Evolutionary conservation across 108 stramenopile genomes (phyloP).

Genomic region (Nitzschia sp.): DNA sequence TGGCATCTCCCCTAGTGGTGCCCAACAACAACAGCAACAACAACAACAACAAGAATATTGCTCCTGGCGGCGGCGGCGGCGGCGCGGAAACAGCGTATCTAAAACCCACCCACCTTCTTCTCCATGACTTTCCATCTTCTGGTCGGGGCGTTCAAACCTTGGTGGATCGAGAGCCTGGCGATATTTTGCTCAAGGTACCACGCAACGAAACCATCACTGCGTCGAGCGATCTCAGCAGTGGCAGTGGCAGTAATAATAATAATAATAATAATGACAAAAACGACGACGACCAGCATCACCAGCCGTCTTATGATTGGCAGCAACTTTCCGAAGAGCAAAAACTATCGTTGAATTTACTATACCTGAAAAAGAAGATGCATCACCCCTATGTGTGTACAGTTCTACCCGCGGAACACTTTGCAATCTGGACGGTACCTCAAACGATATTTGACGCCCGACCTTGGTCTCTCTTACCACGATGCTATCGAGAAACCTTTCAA

Average conservation of each 20-base stretch:
- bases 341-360: constrained; percentile 18
- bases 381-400: constrained; percentile 23
- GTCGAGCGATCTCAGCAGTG: background rate
- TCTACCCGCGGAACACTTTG: constrained; percentile 12
- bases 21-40: no score
- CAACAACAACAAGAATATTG: no score
- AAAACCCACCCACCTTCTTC: constrained; percentile 6
- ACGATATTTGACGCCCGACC: background rate
- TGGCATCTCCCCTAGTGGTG: no score
- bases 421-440: constrained; percentile 22
- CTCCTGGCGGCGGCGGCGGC: no score
- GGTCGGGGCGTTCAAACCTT: constrained; percentile 20
- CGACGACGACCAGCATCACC: no score
- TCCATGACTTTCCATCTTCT: constrained; percentile 6
- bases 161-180: constrained; percentile 26
- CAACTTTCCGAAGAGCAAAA: constrained; percentile 14
- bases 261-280: background rate
- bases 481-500: constrained; percentile 29
- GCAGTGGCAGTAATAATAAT: no score
- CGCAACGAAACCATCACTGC: constrained; percentile 20
- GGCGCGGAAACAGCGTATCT: no score
- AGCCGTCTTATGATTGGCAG: background rate
- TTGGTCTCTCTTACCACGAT: constrained; percentile 11
- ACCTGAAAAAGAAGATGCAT: constrained; percentile 1
- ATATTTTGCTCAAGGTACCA: constrained; percentile 27